Percentiles rank a stretch among this genome's conserved stretches.
Evolutionary conservation across 139 green algal genomes (phyloP).

Genomic region (Picochlorum sp.): DNA sequence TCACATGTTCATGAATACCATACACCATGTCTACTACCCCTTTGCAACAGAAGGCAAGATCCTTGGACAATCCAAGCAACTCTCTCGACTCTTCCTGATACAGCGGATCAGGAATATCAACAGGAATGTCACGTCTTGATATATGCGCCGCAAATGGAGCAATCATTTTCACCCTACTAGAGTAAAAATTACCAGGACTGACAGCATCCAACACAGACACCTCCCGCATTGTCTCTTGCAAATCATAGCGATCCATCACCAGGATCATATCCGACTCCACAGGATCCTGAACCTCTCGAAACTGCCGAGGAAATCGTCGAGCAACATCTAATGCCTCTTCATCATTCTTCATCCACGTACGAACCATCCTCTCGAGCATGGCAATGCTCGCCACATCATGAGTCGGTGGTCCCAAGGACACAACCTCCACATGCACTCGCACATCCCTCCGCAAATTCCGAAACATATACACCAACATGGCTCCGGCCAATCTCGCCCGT

Average conservation of each 20-base stretch:
- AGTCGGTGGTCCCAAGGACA: slow-evolving; percentile 19
- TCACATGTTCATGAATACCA: background rate
- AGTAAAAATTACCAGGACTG: slow-evolving; percentile 39
- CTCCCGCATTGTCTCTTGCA: slow-evolving; percentile 33
- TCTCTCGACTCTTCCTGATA: slow-evolving; percentile 17
- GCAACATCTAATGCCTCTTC: too few species aligned
- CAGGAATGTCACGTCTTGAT: background rate
- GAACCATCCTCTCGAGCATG: background rate
- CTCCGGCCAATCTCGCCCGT: slow-evolving; percentile 32
- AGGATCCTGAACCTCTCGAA: slow-evolving; percentile 42
- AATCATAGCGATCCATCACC: slow-evolving; percentile 53
- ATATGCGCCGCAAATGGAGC: slow-evolving; percentile 9
- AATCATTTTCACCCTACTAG: slow-evolving; percentile 23
- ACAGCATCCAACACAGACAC: slow-evolving; percentile 43
- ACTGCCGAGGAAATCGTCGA: slow-evolving; percentile 8
- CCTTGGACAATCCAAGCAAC: slow-evolving; percentile 9
- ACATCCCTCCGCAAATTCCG: background rate
- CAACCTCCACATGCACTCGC: slow-evolving; percentile 21
- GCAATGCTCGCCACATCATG: background rate
- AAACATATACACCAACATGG: slow-evolving; percentile 26
- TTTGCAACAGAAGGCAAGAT: slow-evolving; percentile 7
- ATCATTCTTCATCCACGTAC: background rate
- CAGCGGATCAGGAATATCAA: slow-evolving; percentile 37
- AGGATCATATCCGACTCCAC: slow-evolving; percentile 46
- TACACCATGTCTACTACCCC: slow-evolving; percentile 24